These are phyloP conservation scores for Fonsecaea multimorphosa DNA, from an alignment of 2,329 filamentous ascomycete species.

Conservation along the genomic window DNA sequence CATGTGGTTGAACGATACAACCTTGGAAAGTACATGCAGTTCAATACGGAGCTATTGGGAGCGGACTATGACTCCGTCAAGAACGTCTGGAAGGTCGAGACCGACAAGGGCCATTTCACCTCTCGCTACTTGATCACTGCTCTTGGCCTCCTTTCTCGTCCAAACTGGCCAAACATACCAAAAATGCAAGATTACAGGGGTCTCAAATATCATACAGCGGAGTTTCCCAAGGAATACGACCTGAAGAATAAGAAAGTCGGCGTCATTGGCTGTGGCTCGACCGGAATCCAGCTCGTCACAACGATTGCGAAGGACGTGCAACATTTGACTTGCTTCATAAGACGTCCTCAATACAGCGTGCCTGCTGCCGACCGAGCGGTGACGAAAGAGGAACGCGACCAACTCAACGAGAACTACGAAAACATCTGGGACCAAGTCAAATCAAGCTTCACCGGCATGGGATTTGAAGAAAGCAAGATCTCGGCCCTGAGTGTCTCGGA, in stretches of 20 bases:
- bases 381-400: slow-evolving; percentile 7
- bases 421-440: slow-evolving; percentile 3
- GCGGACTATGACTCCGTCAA: background rate
- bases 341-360: slow-evolving; percentile 30
- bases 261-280: slow-evolving; percentile 66
- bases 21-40: background rate
- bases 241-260: slow-evolving; percentile 64
- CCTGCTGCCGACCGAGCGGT: slow-evolving; percentile 20
- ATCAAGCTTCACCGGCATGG: background rate
- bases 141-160: background rate
- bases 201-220: background rate
- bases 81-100: background rate
- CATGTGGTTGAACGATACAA: background rate
- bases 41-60: background rate
- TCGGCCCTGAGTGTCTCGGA: background rate
- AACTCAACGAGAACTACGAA: slow-evolving; percentile 5
- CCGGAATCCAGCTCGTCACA: slow-evolving; percentile 61
- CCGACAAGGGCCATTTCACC: background rate
- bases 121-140: background rate
- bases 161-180: background rate
- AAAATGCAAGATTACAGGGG: background rate
- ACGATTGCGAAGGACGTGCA: slow-evolving; percentile 59
- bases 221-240: slow-evolving; percentile 34
- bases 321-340: slow-evolving; percentile 24
- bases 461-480: background rate